These are phyloP conservation scores for Diaporthe aspalathi DNA, from an alignment of 2,329 filamentous ascomycete genomes.

Conservation along the genomic window DNA sequence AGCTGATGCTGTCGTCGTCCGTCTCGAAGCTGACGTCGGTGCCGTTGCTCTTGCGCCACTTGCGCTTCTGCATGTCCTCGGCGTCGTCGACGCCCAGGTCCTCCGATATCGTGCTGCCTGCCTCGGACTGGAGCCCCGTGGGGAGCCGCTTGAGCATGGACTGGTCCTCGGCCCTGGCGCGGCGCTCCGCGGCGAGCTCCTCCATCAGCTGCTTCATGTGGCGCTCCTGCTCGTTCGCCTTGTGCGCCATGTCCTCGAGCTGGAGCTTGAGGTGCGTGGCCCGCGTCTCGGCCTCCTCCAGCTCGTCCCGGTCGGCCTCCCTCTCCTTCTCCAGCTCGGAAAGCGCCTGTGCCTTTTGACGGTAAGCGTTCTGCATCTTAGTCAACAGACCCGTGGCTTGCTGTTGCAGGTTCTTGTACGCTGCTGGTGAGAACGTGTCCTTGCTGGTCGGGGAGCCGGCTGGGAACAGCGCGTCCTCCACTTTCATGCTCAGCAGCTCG, in stretches of 20 bases:
- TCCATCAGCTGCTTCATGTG: slow-evolving; percentile 58
- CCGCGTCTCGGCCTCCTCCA: slow-evolving; percentile 65
- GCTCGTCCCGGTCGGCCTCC: slow-evolving; percentile 65
- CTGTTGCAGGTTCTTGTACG: slow-evolving; percentile 70
- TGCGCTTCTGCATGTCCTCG: slow-evolving; percentile 54
- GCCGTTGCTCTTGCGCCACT: slow-evolving; percentile 45
- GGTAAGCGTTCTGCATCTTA: slow-evolving; percentile 70
- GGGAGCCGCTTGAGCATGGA: slow-evolving; percentile 40
- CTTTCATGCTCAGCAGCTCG: slow-evolving; percentile 66
- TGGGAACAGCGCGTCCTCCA: slow-evolving; percentile 66
- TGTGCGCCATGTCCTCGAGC: slow-evolving; percentile 68
- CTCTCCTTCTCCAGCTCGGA: slow-evolving; percentile 64
- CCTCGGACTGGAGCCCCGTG: slow-evolving; percentile 41
- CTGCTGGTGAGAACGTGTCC: slow-evolving; percentile 67
- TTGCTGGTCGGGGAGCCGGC: slow-evolving; percentile 53
- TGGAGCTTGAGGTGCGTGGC: slow-evolving; percentile 67
- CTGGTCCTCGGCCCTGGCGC: slow-evolving; percentile 54
- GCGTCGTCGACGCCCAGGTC: slow-evolving; percentile 64
- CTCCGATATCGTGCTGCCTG: slow-evolving; percentile 60
- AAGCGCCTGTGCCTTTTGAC: slow-evolving; percentile 61
- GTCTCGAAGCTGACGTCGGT: slow-evolving; percentile 63
- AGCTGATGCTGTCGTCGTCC: slow-evolving; percentile 57
- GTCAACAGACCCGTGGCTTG: slow-evolving; percentile 67
- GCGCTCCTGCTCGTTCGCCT: slow-evolving; percentile 64
- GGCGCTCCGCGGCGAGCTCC: slow-evolving; percentile 63